Evolutionary conservation across 768 basidiomycete species (phyloP).

Genomic region (Suillus brevipes): DNA sequence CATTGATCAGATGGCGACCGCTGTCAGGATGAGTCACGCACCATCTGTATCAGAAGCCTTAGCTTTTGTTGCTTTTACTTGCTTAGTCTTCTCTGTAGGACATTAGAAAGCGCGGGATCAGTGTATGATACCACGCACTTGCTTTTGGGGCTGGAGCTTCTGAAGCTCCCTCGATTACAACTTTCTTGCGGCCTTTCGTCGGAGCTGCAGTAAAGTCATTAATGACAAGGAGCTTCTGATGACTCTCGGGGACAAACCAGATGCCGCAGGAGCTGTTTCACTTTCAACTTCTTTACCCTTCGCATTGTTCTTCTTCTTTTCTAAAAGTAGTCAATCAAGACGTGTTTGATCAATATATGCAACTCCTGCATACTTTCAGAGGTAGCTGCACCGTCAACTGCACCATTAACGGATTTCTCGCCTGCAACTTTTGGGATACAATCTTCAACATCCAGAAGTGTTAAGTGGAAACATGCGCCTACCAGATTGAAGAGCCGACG

Average conservation of each 20-base stretch:
- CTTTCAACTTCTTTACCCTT: not conserved
- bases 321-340: not conserved
- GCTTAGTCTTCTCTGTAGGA: not conserved
- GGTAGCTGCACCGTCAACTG: too few relatives aligned
- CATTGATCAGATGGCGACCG: not conserved
- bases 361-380: slow-evolving; percentile 1
- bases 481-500: not conserved
- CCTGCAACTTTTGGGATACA: not conserved
- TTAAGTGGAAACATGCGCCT: not conserved
- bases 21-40: not conserved
- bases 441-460: not conserved
- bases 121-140: slow-evolving; percentile 1
- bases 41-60: not conserved
- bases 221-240: not conserved
- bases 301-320: not conserved
- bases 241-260: not conserved
- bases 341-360: not conserved
- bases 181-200: not conserved
- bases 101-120: not conserved
- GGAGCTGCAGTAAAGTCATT: not conserved
- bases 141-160: not conserved
- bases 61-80: not conserved
- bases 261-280: not conserved
- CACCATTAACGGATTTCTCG: not conserved
- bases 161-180: not conserved